Percentiles rank a stretch among this genome's conserved stretches.
Evolutionary conservation across 148 eudicot species (phyloP).

Genomic region (Bassia scoparia): DNA sequence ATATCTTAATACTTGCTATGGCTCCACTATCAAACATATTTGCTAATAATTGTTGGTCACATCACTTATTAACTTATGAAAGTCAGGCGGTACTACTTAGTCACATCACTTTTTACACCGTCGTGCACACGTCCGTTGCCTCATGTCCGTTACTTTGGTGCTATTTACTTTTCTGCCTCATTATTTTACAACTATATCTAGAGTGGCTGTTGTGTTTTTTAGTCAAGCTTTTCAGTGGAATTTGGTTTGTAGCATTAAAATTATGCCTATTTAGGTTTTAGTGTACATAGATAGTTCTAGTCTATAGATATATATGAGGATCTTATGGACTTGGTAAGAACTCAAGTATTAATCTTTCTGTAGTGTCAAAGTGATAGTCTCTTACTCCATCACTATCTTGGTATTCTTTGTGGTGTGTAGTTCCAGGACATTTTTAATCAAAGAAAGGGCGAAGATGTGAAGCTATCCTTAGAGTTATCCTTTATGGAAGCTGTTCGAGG

Average conservation of each 20-base stretch:
- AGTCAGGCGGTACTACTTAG: no score
- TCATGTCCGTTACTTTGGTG: background rate
- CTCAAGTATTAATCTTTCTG: background rate
- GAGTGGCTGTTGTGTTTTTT: no score
- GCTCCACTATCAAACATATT: no score
- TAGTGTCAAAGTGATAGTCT: background rate
- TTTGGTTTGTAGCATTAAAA: background rate
- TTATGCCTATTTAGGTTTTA: background rate
- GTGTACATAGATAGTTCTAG: background rate
- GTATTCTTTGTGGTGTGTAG: conserved; percentile 9
- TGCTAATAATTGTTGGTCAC: no score
- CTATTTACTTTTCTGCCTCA: background rate
- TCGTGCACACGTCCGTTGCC: no score
- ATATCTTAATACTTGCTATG: no score
- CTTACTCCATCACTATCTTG: background rate
- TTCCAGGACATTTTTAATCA: conserved; percentile 37
- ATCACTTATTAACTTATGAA: no score
- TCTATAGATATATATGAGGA: background rate
- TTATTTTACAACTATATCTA: background rate
- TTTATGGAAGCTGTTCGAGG: conserved; percentile 99
- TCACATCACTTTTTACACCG: no score
- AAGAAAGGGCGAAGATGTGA: conserved; percentile 53
- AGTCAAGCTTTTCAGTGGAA: background rate
- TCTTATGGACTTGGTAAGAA: background rate
- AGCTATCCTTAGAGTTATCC: conserved; percentile 74